Conservation (phyloP, 257 asterid genomes). For the Knoxia roxburghii region DNA sequence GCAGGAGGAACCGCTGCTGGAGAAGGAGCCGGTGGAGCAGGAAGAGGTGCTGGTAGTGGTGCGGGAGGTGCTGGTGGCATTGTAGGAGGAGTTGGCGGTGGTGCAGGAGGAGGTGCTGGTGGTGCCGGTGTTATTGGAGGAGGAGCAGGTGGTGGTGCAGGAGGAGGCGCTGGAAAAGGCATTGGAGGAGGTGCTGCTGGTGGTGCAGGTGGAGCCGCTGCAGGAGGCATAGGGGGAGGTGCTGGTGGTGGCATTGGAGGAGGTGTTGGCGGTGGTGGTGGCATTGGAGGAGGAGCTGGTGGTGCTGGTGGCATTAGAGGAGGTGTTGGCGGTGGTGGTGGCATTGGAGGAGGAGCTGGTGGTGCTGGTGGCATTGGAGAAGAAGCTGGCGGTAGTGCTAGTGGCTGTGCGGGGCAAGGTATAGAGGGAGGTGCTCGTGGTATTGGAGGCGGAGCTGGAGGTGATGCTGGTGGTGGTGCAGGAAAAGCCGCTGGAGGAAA, state of each 20-base stretch:
- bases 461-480: no score
- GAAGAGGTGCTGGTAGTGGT: no score
- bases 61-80: constrained; percentile 5
- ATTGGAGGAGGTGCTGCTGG: constrained; percentile 1
- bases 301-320: constrained; percentile 18
- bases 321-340: not conserved
- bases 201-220: constrained; percentile 8
- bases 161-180: constrained; percentile 9
- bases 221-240: constrained; percentile 7
- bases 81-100: not conserved
- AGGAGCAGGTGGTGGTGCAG: constrained; percentile 5
- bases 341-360: not conserved
- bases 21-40: not conserved
- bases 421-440: not conserved
- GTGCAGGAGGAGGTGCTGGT: constrained; percentile 12
- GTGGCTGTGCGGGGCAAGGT: no score
- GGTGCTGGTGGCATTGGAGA: not conserved
- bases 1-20: constrained; percentile 5
- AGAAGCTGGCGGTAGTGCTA: not conserved
- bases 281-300: constrained; percentile 21
- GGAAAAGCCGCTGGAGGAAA: not conserved
- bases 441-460: not conserved
- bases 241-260: constrained; percentile 16
- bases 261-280: constrained; percentile 7
- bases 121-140: constrained; percentile 10